Evolutionary conservation across 2,329 filamentous ascomycete species (phyloP), one percentile per base, ranked within the genome.

Genomic region (Alternaria sp.): DNA sequence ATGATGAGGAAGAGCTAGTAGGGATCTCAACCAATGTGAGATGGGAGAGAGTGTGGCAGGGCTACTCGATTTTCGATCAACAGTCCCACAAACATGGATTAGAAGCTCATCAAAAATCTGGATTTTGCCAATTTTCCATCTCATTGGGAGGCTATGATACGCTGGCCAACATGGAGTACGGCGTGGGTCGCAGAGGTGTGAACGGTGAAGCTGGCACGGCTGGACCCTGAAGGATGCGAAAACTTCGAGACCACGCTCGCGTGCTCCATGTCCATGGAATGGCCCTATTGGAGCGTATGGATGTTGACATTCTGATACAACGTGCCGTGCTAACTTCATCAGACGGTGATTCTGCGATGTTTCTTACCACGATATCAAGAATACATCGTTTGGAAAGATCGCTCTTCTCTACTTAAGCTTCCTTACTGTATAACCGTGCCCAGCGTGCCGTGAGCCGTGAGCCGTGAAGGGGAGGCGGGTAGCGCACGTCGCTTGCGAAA

Each of bases 151-250:
- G 17, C 17, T 17, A 17, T 17, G 2, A 17, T 17, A 17, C 17
- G 17, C 17, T 17, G 17, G 17, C 17, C 17, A 17, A 17, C 17
- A 17, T 17, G 17, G 17, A 17, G 17, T 33, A 31, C 28, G 24
- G 28, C 40, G 42, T 26, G 55, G 55, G 55, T 33, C 50, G 55
- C 55, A 58, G 11, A 48, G 42, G 34, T 39, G n/a, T 21, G 17
- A 40, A 42, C 37, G 42, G 51, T 58, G 42, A 49, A 53, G 17
- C 34, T 49, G 39, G 41, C 37, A 52, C 55, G 55, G 55, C 55
- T 49, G 55, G 21, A 37, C 44, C 44, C 37, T 54, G 51, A 33
- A 37, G 31, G n/a, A 37, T 28, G 28, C 23, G 36, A 39, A 42
- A 21, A 9, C 39, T 54, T 42, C 31, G 34, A 40, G 42, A 17